Evolutionary conservation across 2,329 filamentous ascomycete species (phyloP).

Genomic region (Aspergillus chevalieri): DNA sequence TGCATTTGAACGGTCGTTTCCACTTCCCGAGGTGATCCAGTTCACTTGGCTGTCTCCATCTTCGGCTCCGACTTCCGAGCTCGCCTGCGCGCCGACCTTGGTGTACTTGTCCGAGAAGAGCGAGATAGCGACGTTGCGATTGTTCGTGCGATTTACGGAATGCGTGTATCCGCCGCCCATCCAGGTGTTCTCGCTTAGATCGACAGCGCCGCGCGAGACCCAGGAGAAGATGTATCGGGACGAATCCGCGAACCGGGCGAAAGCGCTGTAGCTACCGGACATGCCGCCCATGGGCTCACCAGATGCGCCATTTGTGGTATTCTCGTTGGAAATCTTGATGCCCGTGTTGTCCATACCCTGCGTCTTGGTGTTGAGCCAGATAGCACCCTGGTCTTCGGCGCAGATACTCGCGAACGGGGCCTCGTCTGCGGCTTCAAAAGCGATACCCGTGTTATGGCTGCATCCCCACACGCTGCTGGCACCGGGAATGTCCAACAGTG

Average conservation of each 20-base stretch:
- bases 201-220: slow-evolving; percentile 55
- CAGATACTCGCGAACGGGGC: slow-evolving; percentile 55
- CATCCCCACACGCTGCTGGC: slow-evolving; percentile 56
- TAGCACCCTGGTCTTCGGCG: slow-evolving; percentile 57
- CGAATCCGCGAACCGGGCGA: slow-evolving; percentile 49
- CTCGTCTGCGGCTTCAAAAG: slow-evolving; percentile 54
- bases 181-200: slow-evolving; percentile 52
- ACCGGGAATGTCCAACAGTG: slow-evolving; percentile 46
- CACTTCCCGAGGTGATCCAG: slow-evolving; percentile 49
- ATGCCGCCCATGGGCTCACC: slow-evolving; percentile 59
- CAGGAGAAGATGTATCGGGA: slow-evolving; percentile 56
- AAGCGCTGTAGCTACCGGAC: slow-evolving; percentile 55
- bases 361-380: slow-evolving; percentile 58
- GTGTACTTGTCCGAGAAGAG: slow-evolving; percentile 55
- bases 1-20: slow-evolving; percentile 53
- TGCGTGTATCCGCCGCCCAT: slow-evolving; percentile 53
- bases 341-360: slow-evolving; percentile 49
- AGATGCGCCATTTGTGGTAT: slow-evolving; percentile 53
- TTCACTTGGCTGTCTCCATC: slow-evolving; percentile 55
- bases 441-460: slow-evolving; percentile 61
- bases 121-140: slow-evolving; percentile 56
- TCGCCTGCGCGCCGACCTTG: slow-evolving; percentile 49
- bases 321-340: slow-evolving; percentile 58
- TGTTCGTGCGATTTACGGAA: slow-evolving; percentile 48
- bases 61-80: slow-evolving; percentile 47